Conservation (phyloP, 768 basidiomycete species). For the Mycena amicta region DNA sequence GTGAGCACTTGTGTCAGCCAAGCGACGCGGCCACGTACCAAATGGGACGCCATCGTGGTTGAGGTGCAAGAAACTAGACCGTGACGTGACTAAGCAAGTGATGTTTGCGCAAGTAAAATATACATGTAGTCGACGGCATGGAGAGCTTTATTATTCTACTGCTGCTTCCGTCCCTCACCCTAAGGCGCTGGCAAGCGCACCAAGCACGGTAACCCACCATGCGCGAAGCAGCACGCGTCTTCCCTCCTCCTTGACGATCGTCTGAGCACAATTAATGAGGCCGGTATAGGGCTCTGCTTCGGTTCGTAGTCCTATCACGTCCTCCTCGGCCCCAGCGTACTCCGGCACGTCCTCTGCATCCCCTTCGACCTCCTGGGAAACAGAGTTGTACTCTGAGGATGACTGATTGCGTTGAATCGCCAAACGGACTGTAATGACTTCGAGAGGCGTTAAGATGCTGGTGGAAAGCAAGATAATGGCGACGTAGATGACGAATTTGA, state of each 20-base stretch:
- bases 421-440: constrained; percentile 77
- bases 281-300: constrained; percentile 82
- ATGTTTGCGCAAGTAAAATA: too few species aligned
- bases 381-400: constrained; percentile 71
- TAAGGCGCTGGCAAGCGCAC: constrained; percentile 59
- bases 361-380: constrained; percentile 71
- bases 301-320: constrained; percentile 80
- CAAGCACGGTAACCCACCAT: constrained; percentile 82
- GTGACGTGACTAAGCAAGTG: too few species aligned
- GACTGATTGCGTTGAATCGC: constrained; percentile 87
- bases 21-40: constrained; percentile 68
- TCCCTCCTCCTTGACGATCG: constrained; percentile 81
- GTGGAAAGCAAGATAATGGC: constrained; percentile 59
- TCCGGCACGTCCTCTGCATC: constrained; percentile 62
- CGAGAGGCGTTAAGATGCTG: constrained; percentile 67
- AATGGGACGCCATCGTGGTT: constrained; percentile 68
- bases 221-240: constrained; percentile 73
- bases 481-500: constrained; percentile 59
- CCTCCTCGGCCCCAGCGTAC: constrained; percentile 72
- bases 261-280: constrained; percentile 72
- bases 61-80: neutral
- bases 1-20: too few species aligned
- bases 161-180: constrained; percentile 30
- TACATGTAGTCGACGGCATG: too few species aligned
- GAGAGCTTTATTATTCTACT: too few species aligned